phyloP scores from a whole-genome alignment of 2,329 filamentous ascomycete species.

The Alternaria postmessia region DNA sequence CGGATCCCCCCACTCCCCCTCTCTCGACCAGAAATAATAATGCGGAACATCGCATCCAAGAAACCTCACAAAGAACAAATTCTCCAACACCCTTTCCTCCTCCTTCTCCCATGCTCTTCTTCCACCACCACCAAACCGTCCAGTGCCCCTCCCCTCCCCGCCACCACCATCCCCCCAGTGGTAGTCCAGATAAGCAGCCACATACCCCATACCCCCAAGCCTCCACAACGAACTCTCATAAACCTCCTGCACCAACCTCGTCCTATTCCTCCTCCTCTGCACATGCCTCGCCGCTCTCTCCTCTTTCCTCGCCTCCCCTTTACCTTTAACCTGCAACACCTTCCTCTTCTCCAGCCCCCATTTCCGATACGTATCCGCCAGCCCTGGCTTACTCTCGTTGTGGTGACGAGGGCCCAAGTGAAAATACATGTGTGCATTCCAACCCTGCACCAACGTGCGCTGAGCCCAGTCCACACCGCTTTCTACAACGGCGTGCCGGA shows the following conservation, averaged over 20 bases:
- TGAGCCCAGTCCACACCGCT: constrained; percentile 34
- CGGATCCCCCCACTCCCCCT: constrained; percentile 10
- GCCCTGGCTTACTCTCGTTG: constrained; percentile 12
- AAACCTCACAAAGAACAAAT: constrained; percentile 42
- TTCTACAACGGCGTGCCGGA: constrained; percentile 37
- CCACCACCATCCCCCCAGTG: constrained; percentile 19
- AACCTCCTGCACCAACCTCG: constrained; percentile 25
- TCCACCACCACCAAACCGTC: too few relatives aligned
- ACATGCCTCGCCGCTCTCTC: constrained; percentile 14
- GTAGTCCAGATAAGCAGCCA: constrained; percentile 39
- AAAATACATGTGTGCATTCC: constrained; percentile 42
- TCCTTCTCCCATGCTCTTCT: neutral
- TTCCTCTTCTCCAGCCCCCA: constrained; percentile 21
- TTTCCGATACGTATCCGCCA: constrained; percentile 30
- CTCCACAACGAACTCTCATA: constrained; percentile 31
- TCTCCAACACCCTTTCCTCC: constrained; percentile 18
- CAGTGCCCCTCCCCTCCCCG: neutral
- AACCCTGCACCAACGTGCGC: constrained; percentile 38
- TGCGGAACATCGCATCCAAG: constrained; percentile 39
- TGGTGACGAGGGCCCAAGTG: constrained; percentile 15
- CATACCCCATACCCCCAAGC: constrained; percentile 32
- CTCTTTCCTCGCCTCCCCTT: neutral
- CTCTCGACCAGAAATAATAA: constrained; percentile 43
- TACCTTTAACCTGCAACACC: constrained; percentile 8
- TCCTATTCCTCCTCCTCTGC: constrained; percentile 22